Base-by-base conservation (phyloP, 176 grass and related monocot genomes). In the Hyparrhenia diplandra region DNA sequence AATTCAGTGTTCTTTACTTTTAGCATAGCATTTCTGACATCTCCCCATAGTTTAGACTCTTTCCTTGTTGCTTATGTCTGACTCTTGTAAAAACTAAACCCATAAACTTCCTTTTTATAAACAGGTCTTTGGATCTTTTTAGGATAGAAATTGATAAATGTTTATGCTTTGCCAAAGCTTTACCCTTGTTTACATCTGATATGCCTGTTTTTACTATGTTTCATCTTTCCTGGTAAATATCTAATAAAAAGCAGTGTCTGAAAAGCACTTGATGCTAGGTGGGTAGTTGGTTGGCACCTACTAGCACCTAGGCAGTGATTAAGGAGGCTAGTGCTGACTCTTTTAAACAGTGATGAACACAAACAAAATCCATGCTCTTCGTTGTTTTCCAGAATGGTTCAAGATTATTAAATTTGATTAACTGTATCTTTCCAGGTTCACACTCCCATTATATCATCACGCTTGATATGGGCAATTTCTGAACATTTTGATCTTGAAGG, bases 401-500 rank as follows among this genome's bases (percentile, higher is more conserved):
- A 69, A 51, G 51, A 52, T 68, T 80, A 10, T 69, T 71, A 52
- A 69, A 86, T 69, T 35, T 57, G 27, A 25, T 55, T 83, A 47
- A 54, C 32, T 57, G 30, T 79, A 41, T 76, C 16, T 64, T 92
- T 46, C 32, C 84, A 98, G 92, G 85, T 98, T 83, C 96, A 95
- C 79, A 98, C 90, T 21, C 87, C 90, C 80, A 87, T 90, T 75
- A 90, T 98, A 91, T 91, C 84, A 74, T 63, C 92, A 58, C 92
- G 96, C 10, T 80, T 98, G 52, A 91, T 95, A 79, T 98, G 92
- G 92, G 96, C 96, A 55, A 93, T 98, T 82, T 87, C 90, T 52
- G 96, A 98, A 83, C 96, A 98, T 74, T 92, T 98, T 60, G 96
- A 98, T 87, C 86, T 98, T 83, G 96, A 98, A 83, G 96, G 96